Evolutionary conservation across 495 filamentous ascomycete genomes (phyloP).

Genomic region (Aspergillus hancockii): DNA sequence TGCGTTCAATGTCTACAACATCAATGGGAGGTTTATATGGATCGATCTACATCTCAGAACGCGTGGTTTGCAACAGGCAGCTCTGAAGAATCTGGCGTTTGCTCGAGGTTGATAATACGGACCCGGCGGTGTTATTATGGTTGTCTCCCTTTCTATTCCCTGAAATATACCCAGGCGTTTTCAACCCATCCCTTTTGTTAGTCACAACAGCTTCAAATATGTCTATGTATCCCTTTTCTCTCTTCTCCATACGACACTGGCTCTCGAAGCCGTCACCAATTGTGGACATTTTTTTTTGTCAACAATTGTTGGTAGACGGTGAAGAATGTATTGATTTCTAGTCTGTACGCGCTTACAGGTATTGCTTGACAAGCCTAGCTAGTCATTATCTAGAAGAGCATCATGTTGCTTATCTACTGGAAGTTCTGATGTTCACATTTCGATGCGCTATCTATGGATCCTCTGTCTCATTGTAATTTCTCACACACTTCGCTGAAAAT

Average conservation of each 20-base stretch:
- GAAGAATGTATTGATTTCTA: not conserved
- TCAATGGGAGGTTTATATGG: slow-evolving; percentile 24
- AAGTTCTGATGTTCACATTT: not conserved
- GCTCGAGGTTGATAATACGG: slow-evolving; percentile 26
- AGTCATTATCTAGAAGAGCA: not conserved
- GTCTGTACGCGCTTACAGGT: not conserved
- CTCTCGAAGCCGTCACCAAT: not conserved
- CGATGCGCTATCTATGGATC: not conserved
- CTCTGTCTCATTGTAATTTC: not conserved
- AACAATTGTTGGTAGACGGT: not conserved
- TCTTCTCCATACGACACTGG: slow-evolving; percentile 1
- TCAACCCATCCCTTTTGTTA: slow-evolving; percentile 10
- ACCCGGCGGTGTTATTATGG: slow-evolving; percentile 28
- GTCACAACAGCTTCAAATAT: slow-evolving; percentile 1
- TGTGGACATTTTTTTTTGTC: not conserved
- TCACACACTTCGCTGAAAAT: not conserved
- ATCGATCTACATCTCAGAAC: slow-evolving; percentile 28
- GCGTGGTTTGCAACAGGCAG: slow-evolving; percentile 23
- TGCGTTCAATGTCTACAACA: slow-evolving; percentile 21
- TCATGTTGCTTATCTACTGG: not conserved
- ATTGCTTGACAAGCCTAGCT: not conserved
- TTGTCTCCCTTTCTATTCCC: slow-evolving; percentile 20
- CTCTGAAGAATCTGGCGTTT: slow-evolving; percentile 33
- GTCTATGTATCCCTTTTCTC: slow-evolving; percentile 3
- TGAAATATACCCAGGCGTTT: slow-evolving; percentile 34